Evolutionary conservation across 1,284 basidiomycete genomes (phyloP), one percentile per base, ranked within the genome.

Genomic region (Heterobasidion annosum): DNA sequence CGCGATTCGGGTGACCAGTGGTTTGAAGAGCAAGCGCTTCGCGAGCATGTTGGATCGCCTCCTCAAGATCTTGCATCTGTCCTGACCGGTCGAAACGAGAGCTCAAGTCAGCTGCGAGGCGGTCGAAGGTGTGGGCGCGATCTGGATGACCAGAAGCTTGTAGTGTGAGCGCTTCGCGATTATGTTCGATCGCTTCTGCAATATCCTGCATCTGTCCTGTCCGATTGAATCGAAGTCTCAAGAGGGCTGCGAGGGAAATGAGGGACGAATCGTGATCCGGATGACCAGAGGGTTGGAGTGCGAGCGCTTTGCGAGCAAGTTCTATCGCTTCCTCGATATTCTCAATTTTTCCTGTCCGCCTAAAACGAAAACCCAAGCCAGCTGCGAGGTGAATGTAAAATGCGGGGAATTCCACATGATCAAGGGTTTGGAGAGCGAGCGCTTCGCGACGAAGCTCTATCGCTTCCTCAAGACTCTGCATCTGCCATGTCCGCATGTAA

Each of bases 41-140:
- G 25, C 25, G 25, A 4, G 0, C 4, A 25, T 25, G 4, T 25
- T 4, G 0, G 4, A 25, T 4, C 4, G 3, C 25, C 1, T 40
- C 37, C n/a, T 10, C 37, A 12, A 8, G 6, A 40, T 73, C 72
- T 18, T 59, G 55, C 1, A 49, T 12, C 10, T 60, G 40, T 33
- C 65, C 64, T 7, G 44, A 33, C 18, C 52, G 54, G 44, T 65
- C 60, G 52, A 64, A 73, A 25, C 33, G 48, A 12, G 16, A 3
- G 2, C 8, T 25, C 8, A 49, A 8, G 32, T 8, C 2, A 16
- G 2, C 3, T 32, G 48, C 48, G 15, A 49, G 48, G 32, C 12
- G 2, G 2, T 2, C 1, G 18, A 49, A 6, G 32, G 18, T 25
- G 12, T 12, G 2, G 32, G 1, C 10, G 12, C 8, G 48, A 49